Percentiles rank a stretch among this genome's conserved stretches.
These are phyloP conservation scores for Schwanniomyces pseudopolymorphus DNA, from an alignment of 805 yeast genomes.

Conservation along the genomic window DNA sequence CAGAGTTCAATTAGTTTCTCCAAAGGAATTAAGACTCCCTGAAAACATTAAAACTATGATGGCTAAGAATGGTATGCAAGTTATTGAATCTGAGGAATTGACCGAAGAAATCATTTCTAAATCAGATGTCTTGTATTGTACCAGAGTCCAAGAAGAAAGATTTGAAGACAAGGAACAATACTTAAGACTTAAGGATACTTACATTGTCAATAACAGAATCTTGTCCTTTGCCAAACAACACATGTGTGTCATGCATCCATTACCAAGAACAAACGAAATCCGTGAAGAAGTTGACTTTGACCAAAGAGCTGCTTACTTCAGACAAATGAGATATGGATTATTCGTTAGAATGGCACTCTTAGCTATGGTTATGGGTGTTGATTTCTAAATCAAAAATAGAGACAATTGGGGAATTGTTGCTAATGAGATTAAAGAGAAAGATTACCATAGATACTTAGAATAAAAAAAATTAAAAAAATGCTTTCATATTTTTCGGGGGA, in stretches of 20 bases:
- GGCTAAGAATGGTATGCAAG: slow-evolving; percentile 64
- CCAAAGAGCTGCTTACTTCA: slow-evolving; percentile 98
- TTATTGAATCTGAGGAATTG: slow-evolving; percentile 69
- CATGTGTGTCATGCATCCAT: slow-evolving; percentile 99
- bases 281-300: slow-evolving; percentile 98
- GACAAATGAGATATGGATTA: slow-evolving; percentile 99
- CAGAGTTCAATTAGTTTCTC: slow-evolving; percentile 86
- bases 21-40: slow-evolving; percentile 85
- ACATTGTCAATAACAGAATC: slow-evolving; percentile 89
- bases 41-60: slow-evolving; percentile 67
- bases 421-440: not conserved
- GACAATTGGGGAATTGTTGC: slow-evolving; percentile 8
- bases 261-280: slow-evolving; percentile 95
- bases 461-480: slow-evolving; percentile 3
- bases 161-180: slow-evolving; percentile 74
- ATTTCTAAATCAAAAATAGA: slow-evolving; percentile 45
- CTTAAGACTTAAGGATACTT: slow-evolving; percentile 85
- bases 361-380: slow-evolving; percentile 97
- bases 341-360: slow-evolving; percentile 98
- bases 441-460: not conserved
- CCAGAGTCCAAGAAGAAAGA: slow-evolving; percentile 97
- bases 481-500: slow-evolving; percentile 5
- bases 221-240: slow-evolving; percentile 92
- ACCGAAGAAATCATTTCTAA: slow-evolving; percentile 82
- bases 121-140: slow-evolving; percentile 95